Base-by-base conservation (phyloP, 352 stramenopile species). In the Globisporangium solare region DNA sequence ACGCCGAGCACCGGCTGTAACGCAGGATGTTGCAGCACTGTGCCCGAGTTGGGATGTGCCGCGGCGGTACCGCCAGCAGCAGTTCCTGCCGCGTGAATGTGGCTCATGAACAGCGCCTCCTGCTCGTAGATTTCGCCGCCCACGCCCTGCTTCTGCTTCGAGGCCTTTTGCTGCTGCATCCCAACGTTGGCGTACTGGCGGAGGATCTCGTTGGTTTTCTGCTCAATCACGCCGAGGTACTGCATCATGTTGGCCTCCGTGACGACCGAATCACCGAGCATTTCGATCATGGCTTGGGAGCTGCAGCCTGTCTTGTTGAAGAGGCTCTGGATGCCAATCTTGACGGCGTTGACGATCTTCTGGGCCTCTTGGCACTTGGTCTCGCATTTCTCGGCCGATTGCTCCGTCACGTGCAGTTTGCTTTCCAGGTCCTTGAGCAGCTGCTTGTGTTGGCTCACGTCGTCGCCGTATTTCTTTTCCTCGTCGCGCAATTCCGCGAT, bases 191-290 rank as follows among this genome's bases (percentile, higher is more conserved):
- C 74, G 67, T 95, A 97, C 47, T 93, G 77, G 37, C 95, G 86
- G 49, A 98, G 63, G 35, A 98, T 87, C 49, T 95, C 86, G 64
- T 97, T 97, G 6, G 91, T 94, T 59, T 89, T 89, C 58, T 98
- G 85, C 70, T 98, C 95, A 41, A 98, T 95, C 51, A 97, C 87
- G 13, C 92, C 94, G 6, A 98, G 74, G 62, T 97, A 98, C 46
- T 94, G 86, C 71, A 98, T 94, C 71, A 98, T 83, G 63, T 98
- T 98, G 55, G 89, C 85, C 51, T 98, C 95, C 1, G 93, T 98
- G 32, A 98, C 80, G 13, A 89, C 76, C 7, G 75, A 78, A 37
- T 96, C 88, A 50, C 83, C 83, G 11, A 97, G 58, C 64, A 96
- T 83, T 54, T 96, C 89, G 56, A 88, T 73, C 76, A 94, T 90